Base-by-base conservation (phyloP, 2,329 filamentous ascomycete species). In the Penicillium sp. region DNA sequence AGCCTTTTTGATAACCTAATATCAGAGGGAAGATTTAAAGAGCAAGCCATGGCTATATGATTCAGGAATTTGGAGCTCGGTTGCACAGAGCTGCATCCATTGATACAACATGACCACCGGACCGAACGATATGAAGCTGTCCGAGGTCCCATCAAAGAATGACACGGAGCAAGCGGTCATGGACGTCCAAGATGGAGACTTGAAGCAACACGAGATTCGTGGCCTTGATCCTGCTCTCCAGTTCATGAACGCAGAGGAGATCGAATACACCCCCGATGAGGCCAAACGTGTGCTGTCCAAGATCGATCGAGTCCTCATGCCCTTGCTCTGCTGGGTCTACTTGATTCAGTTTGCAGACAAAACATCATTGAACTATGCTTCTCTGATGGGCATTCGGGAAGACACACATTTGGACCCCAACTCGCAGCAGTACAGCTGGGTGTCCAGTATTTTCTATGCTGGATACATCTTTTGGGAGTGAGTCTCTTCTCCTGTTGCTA, bases 401-500 rank as follows among this genome's bases (percentile, higher is more conserved):
- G 62, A 64, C 46, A 63, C 62, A 11, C 47, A 75, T 14, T 72
- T 81, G n/a, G 53, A 61, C 1, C 75, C 75, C 32, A 70, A 76
- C 34, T 52, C 52, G 24, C 52, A 54, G 14, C 67, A 81, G 54
- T 81, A 80, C 59, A 71, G 72, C 45, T 81, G 78, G 75, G 70
- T 79, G 3, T 77, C 76, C 2, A 76, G 73, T 47, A 82, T 63
- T 10, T 61, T 63, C 48, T 63, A 62, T n/a, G 51, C 49, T 9
- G 60, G 60, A 10, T 62, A 82, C 62, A 72, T 83, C 3, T 64
- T 74, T 24, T 80, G 78, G 68, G 76, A 78, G 29, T 56, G 43
- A 21, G 49, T 34, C 32, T 29, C 3, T 43, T 39, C 13, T 13
- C 36, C 11, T 13, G 2, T 5, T 14, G 1, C 14, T 27, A 13